phyloP scores from a whole-genome alignment of 768 basidiomycete genomes.

The Sutorius australiensis region DNA sequence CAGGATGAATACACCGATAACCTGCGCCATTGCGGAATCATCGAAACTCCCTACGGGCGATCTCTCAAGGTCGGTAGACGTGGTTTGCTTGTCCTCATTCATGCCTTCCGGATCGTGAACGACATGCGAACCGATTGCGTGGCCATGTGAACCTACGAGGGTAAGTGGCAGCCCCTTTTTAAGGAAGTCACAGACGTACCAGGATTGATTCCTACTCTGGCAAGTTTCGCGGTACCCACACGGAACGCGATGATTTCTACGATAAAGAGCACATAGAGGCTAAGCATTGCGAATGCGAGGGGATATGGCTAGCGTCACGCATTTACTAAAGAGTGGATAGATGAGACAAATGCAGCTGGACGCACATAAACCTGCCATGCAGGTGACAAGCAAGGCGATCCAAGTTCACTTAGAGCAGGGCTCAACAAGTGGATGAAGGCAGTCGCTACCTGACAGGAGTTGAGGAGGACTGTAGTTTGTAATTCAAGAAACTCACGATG shows the following conservation, averaged over 20 bases:
- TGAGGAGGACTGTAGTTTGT: background rate
- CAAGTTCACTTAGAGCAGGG: conserved; percentile 70
- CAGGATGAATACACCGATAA: conserved; percentile 85
- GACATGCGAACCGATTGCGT: conserved; percentile 53
- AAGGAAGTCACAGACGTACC: conserved; percentile 36
- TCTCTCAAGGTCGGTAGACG: conserved; percentile 28
- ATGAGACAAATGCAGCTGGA: background rate
- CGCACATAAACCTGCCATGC: conserved; percentile 76
- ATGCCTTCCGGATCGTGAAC: conserved; percentile 66
- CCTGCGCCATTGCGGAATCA: conserved; percentile 57
- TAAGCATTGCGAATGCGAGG: conserved; percentile 73
- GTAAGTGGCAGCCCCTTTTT: background rate
- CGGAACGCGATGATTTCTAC: conserved; percentile 85
- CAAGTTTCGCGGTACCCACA: conserved; percentile 73
- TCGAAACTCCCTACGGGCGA: conserved; percentile 22
- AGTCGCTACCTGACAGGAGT: conserved; percentile 66
- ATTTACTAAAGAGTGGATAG: background rate
- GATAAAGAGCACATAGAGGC: conserved; percentile 82
- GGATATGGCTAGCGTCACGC: conserved; percentile 63
- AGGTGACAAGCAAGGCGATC: conserved; percentile 61
- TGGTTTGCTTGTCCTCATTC: conserved; percentile 5
- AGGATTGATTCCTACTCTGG: conserved; percentile 58
- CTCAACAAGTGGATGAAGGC: conserved; percentile 82
- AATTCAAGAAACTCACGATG: conserved; percentile 50
- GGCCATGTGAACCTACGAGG: conserved; percentile 60